phyloP scores from a whole-genome alignment of 2,329 filamentous ascomycete species.

The Davidsoniella virescens region DNA sequence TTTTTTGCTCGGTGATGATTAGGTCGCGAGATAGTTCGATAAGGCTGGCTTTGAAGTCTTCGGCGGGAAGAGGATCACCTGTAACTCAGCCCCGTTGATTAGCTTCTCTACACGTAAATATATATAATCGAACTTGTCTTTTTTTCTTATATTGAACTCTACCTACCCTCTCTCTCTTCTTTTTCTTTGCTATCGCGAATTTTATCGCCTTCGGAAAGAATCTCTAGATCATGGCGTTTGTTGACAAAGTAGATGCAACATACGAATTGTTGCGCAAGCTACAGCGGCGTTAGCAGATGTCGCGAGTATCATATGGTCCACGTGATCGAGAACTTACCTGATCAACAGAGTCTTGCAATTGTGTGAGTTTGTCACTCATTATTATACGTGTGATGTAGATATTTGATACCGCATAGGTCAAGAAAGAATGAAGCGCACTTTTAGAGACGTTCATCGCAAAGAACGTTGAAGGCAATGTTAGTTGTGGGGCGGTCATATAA shows the following conservation, averaged over 20 bases:
- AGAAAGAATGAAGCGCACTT: not conserved
- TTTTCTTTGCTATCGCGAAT: constrained; percentile 41
- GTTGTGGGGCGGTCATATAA: too few relatives aligned
- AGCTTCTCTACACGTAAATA: too few relatives aligned
- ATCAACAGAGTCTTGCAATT: constrained; percentile 72
- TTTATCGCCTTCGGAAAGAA: constrained; percentile 39
- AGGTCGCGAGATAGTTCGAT: constrained; percentile 61
- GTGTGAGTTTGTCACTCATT: constrained; percentile 65
- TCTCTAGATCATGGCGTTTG: constrained; percentile 50
- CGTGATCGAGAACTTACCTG: constrained; percentile 36
- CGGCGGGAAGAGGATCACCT: constrained; percentile 46
- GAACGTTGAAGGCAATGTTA: not conserved
- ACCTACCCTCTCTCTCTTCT: constrained; percentile 33
- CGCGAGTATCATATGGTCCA: not conserved
- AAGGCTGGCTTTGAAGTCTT: constrained; percentile 51
- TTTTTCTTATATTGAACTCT: too few relatives aligned
- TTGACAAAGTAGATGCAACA: constrained; percentile 51
- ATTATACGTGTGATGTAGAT: not conserved
- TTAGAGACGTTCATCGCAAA: not conserved
- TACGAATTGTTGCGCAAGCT: constrained; percentile 55
- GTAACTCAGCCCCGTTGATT: not conserved
- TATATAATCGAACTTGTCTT: too few relatives aligned
- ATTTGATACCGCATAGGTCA: not conserved
- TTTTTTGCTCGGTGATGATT: constrained; percentile 67
- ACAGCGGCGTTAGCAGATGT: not conserved